Evolutionary conservation across 495 filamentous ascomycete genomes (phyloP), one percentile per base, ranked within the genome.

Genomic region (Aspergillus carlsbadensis): DNA sequence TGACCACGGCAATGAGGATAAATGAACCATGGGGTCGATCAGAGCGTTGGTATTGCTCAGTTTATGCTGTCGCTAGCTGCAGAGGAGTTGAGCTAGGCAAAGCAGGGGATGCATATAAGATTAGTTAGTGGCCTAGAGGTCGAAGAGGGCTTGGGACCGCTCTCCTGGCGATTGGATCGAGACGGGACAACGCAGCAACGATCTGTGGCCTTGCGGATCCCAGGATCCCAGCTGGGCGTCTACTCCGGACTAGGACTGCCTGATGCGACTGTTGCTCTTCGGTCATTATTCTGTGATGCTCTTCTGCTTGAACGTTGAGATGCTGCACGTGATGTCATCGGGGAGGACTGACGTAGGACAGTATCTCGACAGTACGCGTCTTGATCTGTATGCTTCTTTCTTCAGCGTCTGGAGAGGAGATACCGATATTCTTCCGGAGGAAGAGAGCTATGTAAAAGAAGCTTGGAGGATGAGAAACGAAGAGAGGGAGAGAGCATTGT

Each of bases 181-280:
- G 50, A 49, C 29, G 49, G 53, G 59, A 65, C 63, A 65, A 62
- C 63, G 51, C 57, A 65, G 59, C 63, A 58, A 54, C 21, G 57
- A 64, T 60, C 61, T 60, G 54, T 64, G 14, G 40, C 24, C n/a
- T 21, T 60, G 62, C 62, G 62, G 62, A 64, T 58, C 62, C 51
- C 49, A 29, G 58, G 62, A 64, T 64, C 58, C 54, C 41, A 46
- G 57, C 55, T 52, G 21, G 37, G 31, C n/a, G 22, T 40, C 57
- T 40, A n/a, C n/a, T n/a, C n/a, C n/a, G n/a, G n/a, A n/a, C n/a
- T n/a, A 52, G 54, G 39, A 21, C 33, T 40, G 48, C 51, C 21
- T n/a, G 34, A 50, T 22, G 21, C 21, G 17, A 15, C 13, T 36
- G 37, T 51, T 36, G 37, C 13, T 11, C 11, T 20, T 13, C n/a